Conservation (phyloP, 805 yeast genomes). For the Candida michaelii region DNA sequence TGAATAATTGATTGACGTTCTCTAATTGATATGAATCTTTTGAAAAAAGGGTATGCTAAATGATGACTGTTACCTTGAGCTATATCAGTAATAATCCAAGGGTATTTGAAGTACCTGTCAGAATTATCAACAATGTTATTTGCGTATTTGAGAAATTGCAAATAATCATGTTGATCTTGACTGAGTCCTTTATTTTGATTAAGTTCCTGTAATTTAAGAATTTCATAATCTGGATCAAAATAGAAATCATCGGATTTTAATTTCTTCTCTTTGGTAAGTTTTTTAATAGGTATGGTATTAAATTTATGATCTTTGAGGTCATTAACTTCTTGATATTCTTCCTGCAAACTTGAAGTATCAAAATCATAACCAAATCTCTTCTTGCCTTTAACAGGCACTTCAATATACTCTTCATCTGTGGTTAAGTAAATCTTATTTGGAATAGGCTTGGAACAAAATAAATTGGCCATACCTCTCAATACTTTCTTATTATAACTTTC, state of each 20-base stretch:
- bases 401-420: conserved; percentile 24
- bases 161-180: conserved; percentile 22
- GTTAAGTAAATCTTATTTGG: conserved; percentile 27
- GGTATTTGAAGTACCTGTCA: conserved; percentile 38
- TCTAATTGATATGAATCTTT: conserved; percentile 31
- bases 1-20: conserved; percentile 39
- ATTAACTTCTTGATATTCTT: conserved; percentile 2
- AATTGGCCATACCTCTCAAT: conserved; percentile 31
- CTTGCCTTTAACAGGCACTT: conserved; percentile 29
- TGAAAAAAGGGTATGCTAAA: conserved; percentile 38
- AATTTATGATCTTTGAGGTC: background rate
- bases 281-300: conserved; percentile 7
- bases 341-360: background rate
- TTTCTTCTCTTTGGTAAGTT: conserved; percentile 14
- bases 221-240: conserved; percentile 30
- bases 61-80: conserved; percentile 34
- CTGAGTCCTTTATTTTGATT: conserved; percentile 15
- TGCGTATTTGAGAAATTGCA: conserved; percentile 30
- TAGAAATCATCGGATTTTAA: conserved; percentile 27
- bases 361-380: conserved; percentile 20
- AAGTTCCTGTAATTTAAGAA: conserved; percentile 23
- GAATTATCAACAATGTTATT: conserved; percentile 22
- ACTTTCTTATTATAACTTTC: conserved; percentile 34
- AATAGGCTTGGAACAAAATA: conserved; percentile 30
- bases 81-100: conserved; percentile 39